Evolutionary conservation across 1,284 basidiomycete genomes (phyloP).

Genomic region (Lignosus rhinocerotis): DNA sequence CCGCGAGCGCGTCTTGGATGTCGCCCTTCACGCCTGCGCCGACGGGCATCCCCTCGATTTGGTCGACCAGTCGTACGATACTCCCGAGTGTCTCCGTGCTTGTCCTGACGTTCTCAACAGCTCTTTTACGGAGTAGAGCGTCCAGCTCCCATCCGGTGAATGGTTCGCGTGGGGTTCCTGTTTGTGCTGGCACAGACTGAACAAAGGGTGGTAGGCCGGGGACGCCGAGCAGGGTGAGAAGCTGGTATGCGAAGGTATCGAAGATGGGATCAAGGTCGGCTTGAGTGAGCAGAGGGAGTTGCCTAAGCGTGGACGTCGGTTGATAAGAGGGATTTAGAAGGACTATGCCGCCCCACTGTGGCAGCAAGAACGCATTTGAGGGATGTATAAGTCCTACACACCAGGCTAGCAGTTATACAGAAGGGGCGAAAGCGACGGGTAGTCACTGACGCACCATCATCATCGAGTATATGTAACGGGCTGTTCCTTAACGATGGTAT

Average conservation of each 20-base stretch:
- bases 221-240: slow-evolving; percentile 79
- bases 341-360: slow-evolving; percentile 94
- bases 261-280: slow-evolving; percentile 60
- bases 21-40: slow-evolving; percentile 73
- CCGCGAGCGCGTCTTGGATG: slow-evolving; percentile 66
- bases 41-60: slow-evolving; percentile 91
- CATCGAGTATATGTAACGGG: slow-evolving; percentile 72
- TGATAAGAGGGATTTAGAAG: slow-evolving; percentile 61
- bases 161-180: slow-evolving; percentile 20
- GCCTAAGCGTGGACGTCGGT: slow-evolving; percentile 27
- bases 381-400: slow-evolving; percentile 41
- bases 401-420: neutral
- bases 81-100: slow-evolving; percentile 77
- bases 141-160: slow-evolving; percentile 81
- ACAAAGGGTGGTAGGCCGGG: slow-evolving; percentile 57
- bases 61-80: slow-evolving; percentile 79
- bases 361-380: slow-evolving; percentile 82
- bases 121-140: slow-evolving; percentile 70
- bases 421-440: neutral
- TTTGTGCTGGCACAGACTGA: slow-evolving; percentile 5
- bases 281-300: slow-evolving; percentile 45
- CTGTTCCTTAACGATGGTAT: slow-evolving; percentile 71
- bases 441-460: slow-evolving; percentile 44
- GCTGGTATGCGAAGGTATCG: slow-evolving; percentile 72
- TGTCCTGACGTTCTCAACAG: slow-evolving; percentile 67